Base-by-base conservation (phyloP, 2,329 filamentous ascomycete genomes). In the Zasmidium angulare region DNA sequence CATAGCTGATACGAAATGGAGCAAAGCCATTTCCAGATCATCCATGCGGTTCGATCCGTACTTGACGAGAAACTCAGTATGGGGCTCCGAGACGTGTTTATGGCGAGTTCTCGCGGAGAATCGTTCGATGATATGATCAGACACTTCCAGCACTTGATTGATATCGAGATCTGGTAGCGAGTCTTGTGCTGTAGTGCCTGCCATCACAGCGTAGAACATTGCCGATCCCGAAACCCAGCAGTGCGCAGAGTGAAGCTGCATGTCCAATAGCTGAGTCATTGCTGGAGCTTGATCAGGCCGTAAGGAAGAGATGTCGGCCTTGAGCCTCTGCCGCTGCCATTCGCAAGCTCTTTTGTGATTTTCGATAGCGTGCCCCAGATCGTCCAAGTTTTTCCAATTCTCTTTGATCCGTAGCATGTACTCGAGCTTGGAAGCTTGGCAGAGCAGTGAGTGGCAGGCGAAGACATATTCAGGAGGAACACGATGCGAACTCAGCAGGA, bases 201-300 rank as follows among this genome's bases (percentile, higher is more conserved):
- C 52, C 60, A 64, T 62, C 21, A 64, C 40, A 11, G 46, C 59
- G 29, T 62, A 63, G 59, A 64, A 66, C 17, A 60, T 53, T 29
- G 47, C 51, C 14, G 55, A 36, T 6, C 62, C 62, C 3, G 55
- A 53, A 26, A 66, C 50, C 36, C 53, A 51, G 31, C 51, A 54
- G 40, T 63, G 48, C 19, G 59, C 56, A 9, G 36, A 31, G 52
- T 61, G 56, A 2, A 65, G 29, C 11, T 63, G 57, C 2, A 49
- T 46, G 6, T 40, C 36, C 12, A 50, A 43, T 14, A 65, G 59
- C 2, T 62, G 61, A 12, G 47, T 47, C 50, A 63, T 31, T 3
- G 46, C 61, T 9, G 51, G 20, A 12, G 53, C 55, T 21, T 65
- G 50, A 12, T 59, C 50, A 12, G 21, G 19, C 40, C 17, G 22